Evolutionary conservation across 441 rosid species (phyloP), one percentile per base, ranked within the genome.

Genomic region (Pelargonium citronellum): DNA sequence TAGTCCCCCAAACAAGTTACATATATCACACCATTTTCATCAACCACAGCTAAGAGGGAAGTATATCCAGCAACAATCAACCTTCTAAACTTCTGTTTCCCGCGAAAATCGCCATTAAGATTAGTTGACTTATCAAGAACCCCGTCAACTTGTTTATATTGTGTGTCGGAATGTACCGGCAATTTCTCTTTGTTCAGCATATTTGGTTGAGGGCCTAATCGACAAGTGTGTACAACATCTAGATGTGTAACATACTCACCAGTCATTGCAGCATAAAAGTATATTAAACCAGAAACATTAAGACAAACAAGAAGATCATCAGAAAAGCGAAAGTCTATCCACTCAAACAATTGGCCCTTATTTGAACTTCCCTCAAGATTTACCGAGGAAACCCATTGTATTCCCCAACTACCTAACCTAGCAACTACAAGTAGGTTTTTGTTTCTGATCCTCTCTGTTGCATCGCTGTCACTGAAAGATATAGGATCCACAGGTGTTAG

Each of bases 251-350:
- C 83, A 80, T 72, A 80, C 79, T 87, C 78, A 34, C 97, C 99
- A 72, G 98, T 87, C 47, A 74, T 74, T 53, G 85, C 82, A 75
- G 74, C 84, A 81, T 88, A 88, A 69, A 91, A 83, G 79, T 77
- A 85, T 60, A 92, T 67, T 63, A 81, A 71, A 68, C 99, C 99
- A 57, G 85, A 79, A 74, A 84, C 72, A 80, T 86, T 83, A 68
- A 95, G 91, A 81, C 98, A 95, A 83, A 91, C 86, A 79, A 92
- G 95, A 81, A 88, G 87, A 68, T 83, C 83, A 80, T 89, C 90
- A 70, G 97, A 84, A 79, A 90, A 83, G 75, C 85, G 79, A 75
- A 89, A 92, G 80, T 95, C 99, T 69, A 83, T 80, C 98, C 99
- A 95, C 70, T 81, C 91, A 55, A 69, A 67, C 64, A 73, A 61